Evolutionary conservation across 371 early-diverging fungal genomes (phyloP), one percentile per base, ranked within the genome.

Genomic region (Apophysomyces ossiformis): DNA sequence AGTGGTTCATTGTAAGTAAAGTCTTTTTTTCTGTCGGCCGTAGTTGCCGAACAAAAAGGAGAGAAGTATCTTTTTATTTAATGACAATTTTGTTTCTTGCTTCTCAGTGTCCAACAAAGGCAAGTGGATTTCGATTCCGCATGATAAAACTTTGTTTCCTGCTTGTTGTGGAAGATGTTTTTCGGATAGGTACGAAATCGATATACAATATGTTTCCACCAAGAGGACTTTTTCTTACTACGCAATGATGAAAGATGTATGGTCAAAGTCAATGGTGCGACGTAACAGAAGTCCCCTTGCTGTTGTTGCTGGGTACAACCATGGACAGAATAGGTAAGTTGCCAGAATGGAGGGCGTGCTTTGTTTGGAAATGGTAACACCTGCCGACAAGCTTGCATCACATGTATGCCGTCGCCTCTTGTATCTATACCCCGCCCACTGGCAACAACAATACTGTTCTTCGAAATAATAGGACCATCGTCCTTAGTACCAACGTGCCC

Each of bases 321-420:
- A 9, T 58, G 41, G 58, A 66, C 66, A 8, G 18, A 36, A 37
- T 66, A 66, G 36, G 54, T 61, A 26, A 69, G 38, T 64, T 57
- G 61, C 69, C 69, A 69, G 61, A 64, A 41, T 16, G 59, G 57
- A 38, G 37, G 47, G 46, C 12, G 21, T 37, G 18, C 68, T 61
- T 5, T 54, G 64, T 44, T 64, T 64, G 41, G 64, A n/a, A 35
- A 64, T 56, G 35, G 13, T 39, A 67, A 39, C 5, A 62, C 57
- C 11, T 44, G 61, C 61, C 67, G 57, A 16, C 62, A 45, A 18
- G 38, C 39, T 21, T 67, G 62, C 7, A 61, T 60, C 32, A 54
- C 38, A 26, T 38, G 39, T 8, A 43, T 15, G 21, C 35, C 45
- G 38, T 63, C 37, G n/a, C 21, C 21, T 7, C 54, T 50, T 7